Evolutionary conservation across 495 filamentous ascomycete genomes (phyloP), one percentile per base, ranked within the genome.

Genomic region (Parathielavia appendiculata): DNA sequence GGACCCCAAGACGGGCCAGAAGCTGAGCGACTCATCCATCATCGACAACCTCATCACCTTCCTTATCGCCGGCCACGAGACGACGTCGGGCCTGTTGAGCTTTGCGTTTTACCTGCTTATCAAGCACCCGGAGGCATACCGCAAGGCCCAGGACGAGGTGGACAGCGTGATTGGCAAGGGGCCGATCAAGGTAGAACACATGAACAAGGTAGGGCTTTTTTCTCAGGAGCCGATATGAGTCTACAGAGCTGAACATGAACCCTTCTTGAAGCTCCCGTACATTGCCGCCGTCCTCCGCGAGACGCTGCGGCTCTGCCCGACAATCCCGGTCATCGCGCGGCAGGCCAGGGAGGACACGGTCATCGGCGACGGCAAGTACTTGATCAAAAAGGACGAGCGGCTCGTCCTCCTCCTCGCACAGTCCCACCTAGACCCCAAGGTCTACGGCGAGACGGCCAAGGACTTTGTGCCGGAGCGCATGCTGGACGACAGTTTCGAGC

Each of bases 1-100:
- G 0, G 88, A 88, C 69, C 75, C 80, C 10, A 80, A 83, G 71
- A 90, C 86, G 1, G 87, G 87, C 0, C 68, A 82, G 52, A 79
- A 79, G 16, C 74, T 91, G 66, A 76, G 69, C 14, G 82, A 87
- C 50, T 68, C 77, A 5, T 82, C 75, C 48, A 86, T 89, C 63
- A 75, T 84, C 22, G 75, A 89, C 66, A 88, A 90, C 65, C 82
- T 91, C 72, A 83, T 87, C 48, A 90, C 86, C 0, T 89, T 90
- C 62, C 67, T 90, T 61, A 83, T 87, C 66, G 85, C 83, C 23
- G 86, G 87, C 1, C 86, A 91, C 61, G 87, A 91, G 69, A 91
- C 87, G 0, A 91, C 87, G 0, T 84, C 82, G 14, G 80, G 79
- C 1, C 49, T 78, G 1, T 58, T 83, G 6, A 78, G 76, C n/a